A percentile compares a stretch with the other conserved stretches of the same genome.
phyloP scores from a whole-genome alignment of 2,329 filamentous ascomycete genomes.

The Incumbomyces lentus region DNA sequence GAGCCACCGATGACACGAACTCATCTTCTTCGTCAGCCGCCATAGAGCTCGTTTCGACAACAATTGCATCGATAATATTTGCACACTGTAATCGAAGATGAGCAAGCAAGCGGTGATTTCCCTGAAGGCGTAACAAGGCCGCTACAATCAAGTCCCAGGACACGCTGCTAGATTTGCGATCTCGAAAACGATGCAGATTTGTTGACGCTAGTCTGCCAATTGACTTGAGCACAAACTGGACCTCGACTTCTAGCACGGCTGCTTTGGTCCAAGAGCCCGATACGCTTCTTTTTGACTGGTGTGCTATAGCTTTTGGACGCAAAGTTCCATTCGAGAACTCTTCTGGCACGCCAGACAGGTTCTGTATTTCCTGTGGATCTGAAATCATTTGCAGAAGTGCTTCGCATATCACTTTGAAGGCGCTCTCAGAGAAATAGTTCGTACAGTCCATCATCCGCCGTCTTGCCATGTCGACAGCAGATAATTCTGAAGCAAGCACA shows the following conservation, averaged over 20 bases:
- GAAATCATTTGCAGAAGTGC: slow-evolving; percentile 63
- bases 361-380: not conserved
- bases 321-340: slow-evolving; percentile 13
- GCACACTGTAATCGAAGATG: slow-evolving; percentile 43
- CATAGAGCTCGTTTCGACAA: slow-evolving; percentile 34
- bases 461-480: slow-evolving; percentile 80
- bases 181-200: slow-evolving; percentile 64
- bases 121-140: slow-evolving; percentile 40
- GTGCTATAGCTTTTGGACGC: slow-evolving; percentile 32
- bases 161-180: slow-evolving; percentile 53
- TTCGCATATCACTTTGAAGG: slow-evolving; percentile 67
- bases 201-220: slow-evolving; percentile 61
- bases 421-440: slow-evolving; percentile 71
- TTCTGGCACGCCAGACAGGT: slow-evolving; percentile 14
- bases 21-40: slow-evolving; percentile 25
- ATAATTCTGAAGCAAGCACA: slow-evolving; percentile 70
- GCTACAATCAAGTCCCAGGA: slow-evolving; percentile 64
- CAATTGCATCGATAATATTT: slow-evolving; percentile 46
- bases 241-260: slow-evolving; percentile 33
- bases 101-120: slow-evolving; percentile 29
- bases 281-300: slow-evolving; percentile 31
- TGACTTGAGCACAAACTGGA: slow-evolving; percentile 56
- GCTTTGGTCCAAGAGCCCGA: slow-evolving; percentile 32
- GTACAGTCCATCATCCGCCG: slow-evolving; percentile 84
- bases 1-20: slow-evolving; percentile 9